Percentiles rank a stretch among this genome's conserved stretches.
Conservation (phyloP, 129 eudicot genomes). For the Escallonia herrerae region DNA sequence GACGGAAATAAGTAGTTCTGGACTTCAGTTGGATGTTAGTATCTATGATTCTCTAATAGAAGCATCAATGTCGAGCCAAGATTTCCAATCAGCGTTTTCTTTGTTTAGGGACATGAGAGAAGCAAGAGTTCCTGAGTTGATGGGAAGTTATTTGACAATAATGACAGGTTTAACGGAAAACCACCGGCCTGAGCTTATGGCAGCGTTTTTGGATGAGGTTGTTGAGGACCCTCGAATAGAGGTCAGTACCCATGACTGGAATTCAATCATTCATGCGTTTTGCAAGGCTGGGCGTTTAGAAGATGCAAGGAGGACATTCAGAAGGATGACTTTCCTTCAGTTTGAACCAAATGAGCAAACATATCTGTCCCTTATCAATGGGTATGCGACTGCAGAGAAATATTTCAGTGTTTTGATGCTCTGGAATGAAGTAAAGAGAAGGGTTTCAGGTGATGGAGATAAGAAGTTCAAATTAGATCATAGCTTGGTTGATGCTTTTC, state of each 20-base stretch:
- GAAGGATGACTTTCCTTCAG: slow-evolving; percentile 80
- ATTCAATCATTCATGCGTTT: slow-evolving; percentile 84
- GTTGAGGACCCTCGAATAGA: slow-evolving; percentile 83
- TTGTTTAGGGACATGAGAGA: slow-evolving; percentile 94
- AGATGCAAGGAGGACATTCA: slow-evolving; percentile 83
- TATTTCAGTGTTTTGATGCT: slow-evolving; percentile 81
- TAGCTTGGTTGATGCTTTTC: slow-evolving; percentile 82
- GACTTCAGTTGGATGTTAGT: slow-evolving; percentile 55
- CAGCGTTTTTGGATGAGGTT: slow-evolving; percentile 81
- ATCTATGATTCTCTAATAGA: slow-evolving; percentile 73
- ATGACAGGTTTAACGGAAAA: slow-evolving; percentile 94
- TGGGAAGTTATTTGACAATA: slow-evolving; percentile 77
- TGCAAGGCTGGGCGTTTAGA: slow-evolving; percentile 86
- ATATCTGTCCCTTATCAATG: slow-evolving; percentile 77
- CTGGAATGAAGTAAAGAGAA: slow-evolving; percentile 87
- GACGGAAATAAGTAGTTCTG: slow-evolving; percentile 59
- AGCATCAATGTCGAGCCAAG: slow-evolving; percentile 84
- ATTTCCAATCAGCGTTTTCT: slow-evolving; percentile 92
- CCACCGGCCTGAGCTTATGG: slow-evolving; percentile 95
- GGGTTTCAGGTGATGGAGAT: slow-evolving; percentile 35
- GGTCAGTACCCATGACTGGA: slow-evolving; percentile 94
- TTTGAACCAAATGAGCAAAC: slow-evolving; percentile 87
- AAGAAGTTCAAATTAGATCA: slow-evolving; percentile 49
- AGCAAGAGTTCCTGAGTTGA: slow-evolving; percentile 62
- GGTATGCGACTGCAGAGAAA: slow-evolving; percentile 49